Evolutionary conservation across 805 yeast genomes (phyloP).

Genomic region (Helenozyma baotianmanensis): DNA sequence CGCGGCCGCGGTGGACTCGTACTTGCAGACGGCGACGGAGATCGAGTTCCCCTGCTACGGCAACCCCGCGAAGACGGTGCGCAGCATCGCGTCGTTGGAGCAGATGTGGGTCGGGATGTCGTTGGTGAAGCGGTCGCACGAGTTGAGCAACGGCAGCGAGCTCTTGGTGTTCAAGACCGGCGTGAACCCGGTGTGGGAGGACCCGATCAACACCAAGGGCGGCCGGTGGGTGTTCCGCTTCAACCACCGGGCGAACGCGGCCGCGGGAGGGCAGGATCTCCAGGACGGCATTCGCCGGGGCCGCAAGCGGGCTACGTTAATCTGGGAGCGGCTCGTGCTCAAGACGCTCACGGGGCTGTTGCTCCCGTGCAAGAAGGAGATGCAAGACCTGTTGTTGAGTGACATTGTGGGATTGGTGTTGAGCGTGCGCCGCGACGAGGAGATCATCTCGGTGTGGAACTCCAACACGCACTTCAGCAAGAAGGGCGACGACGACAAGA

Average conservation of each 20-base stretch:
- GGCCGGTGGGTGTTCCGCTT: constrained; percentile 62
- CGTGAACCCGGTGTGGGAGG: constrained; percentile 66
- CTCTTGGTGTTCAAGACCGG: constrained; percentile 55
- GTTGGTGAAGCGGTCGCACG: constrained; percentile 34
- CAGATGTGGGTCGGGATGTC: constrained; percentile 48
- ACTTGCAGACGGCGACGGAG: constrained; percentile 43
- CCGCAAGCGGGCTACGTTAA: constrained; percentile 34
- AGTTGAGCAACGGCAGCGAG: constrained; percentile 45
- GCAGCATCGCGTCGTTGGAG: constrained; percentile 44
- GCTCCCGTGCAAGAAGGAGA: constrained; percentile 34
- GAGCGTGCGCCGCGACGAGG: constrained; percentile 56
- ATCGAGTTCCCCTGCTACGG: constrained; percentile 33
- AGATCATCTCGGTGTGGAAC: constrained; percentile 60
- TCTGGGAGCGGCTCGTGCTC: constrained; percentile 55
- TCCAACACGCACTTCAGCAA: constrained; percentile 37
- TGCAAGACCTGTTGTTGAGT: constrained; percentile 35
- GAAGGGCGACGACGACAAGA: constrained; percentile 21
- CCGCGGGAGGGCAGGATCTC: constrained; percentile 9
- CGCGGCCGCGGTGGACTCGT: constrained; percentile 25
- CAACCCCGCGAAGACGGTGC: constrained; percentile 15
- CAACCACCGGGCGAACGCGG: constrained; percentile 26
- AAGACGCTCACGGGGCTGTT: constrained; percentile 49
- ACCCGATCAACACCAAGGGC: constrained; percentile 54
- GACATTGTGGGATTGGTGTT: constrained; percentile 59
- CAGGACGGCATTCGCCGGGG: constrained; percentile 19